phyloP scores from a whole-genome alignment of 148 eudicot species.

The Rhododendron kiyosumense region DNA sequence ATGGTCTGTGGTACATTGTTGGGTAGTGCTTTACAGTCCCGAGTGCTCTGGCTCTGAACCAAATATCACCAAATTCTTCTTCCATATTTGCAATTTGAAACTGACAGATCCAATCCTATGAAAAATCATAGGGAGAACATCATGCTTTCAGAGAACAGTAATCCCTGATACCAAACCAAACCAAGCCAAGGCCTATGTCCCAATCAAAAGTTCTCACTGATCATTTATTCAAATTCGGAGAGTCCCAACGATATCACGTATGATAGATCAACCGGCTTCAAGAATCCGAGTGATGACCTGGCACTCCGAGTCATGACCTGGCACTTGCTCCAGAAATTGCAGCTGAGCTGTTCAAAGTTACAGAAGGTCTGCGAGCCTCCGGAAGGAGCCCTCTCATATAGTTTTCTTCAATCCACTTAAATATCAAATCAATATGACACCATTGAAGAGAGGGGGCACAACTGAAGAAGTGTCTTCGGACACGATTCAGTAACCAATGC shows the following conservation, averaged over 20 bases:
- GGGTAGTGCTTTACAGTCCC: conserved; percentile 13
- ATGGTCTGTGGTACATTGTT: conserved; percentile 9
- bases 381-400: background rate
- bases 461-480: conserved; percentile 8
- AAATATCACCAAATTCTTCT: background rate
- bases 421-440: conserved; percentile 5
- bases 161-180: background rate
- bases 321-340: conserved; percentile 15
- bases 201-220: background rate
- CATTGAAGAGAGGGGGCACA: conserved; percentile 9
- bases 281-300: background rate
- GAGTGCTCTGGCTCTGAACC: background rate
- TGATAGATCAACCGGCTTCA: conserved; percentile 11
- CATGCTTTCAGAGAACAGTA: background rate
- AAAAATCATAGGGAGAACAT: background rate
- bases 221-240: background rate
- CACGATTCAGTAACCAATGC: conserved; percentile 8
- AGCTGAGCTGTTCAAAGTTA: conserved; percentile 21
- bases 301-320: conserved; percentile 2
- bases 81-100: background rate
- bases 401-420: background rate
- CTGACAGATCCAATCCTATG: conserved; percentile 5
- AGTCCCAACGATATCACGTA: conserved; percentile 1
- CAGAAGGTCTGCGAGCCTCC: conserved; percentile 13
- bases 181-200: background rate